Base-by-base conservation (phyloP, 176 grass and related monocot species). In the Aegilops tauschii region DNA sequence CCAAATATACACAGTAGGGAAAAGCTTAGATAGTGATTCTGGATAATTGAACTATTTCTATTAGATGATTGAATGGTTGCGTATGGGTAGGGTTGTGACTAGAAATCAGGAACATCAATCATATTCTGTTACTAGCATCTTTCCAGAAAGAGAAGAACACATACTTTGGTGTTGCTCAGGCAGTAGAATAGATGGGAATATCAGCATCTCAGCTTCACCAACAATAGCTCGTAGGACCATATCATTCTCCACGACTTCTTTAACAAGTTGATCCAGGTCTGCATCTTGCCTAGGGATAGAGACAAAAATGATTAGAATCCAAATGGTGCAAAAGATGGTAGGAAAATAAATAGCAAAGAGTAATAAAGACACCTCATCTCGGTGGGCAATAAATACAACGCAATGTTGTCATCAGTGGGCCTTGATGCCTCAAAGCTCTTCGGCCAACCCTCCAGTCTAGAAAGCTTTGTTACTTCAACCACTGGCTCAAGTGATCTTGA, bases 381-480 rank as follows among this genome's bases (percentile, higher is more conserved):
- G n/a, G 27, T 18, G 5, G 89, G 85, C n/a, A 98, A 89, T 35
- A 95, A 95, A 87, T 83, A 93, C 29, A 95, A 83, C 12, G 89
- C 95, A 80, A 95, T 90, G 34, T n/a, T 61, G 5, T 86, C 23
- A 32, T 42, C 87, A 36, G 30, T 95, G 5, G 86, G 93, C 35
- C 20, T 71, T 81, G 80, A 92, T 69, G 14, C 63, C 20, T 92
- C 42, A 23, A 86, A 92, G 30, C 50, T 85, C 86, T 87, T 95
- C 65, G 91, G 95, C 91, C 91, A 93, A 23, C 30, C 85, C 49
- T 82, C 75, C 3, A 42, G 73, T 47, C 88, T 92, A 42, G 77
- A 81, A 72, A 93, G 10, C 37, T 80, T 90, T 69, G 29, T 47
- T 45, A 87, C 12, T 84, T 86, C 6, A 36, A 95, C 25, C 8